A percentile compares a stretch with the other conserved stretches of the same genome.
Evolutionary conservation across 2,329 filamentous ascomycete species (phyloP).

Genomic region (Alternaria conjuncta): DNA sequence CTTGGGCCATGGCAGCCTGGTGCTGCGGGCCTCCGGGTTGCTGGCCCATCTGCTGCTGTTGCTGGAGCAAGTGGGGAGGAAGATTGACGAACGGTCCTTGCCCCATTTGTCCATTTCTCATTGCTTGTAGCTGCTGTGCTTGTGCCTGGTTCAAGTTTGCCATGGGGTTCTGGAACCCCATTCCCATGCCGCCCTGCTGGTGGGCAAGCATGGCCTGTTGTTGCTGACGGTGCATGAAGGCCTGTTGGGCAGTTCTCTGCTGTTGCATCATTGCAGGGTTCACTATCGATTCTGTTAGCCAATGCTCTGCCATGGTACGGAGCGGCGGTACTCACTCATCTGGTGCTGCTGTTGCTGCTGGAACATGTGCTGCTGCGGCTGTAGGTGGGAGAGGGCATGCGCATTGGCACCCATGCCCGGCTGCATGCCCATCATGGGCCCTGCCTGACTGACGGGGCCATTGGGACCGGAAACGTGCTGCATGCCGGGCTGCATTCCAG

Average conservation of each 20-base stretch:
- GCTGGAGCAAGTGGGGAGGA: conserved; percentile 48
- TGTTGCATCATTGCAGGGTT: conserved; percentile 53
- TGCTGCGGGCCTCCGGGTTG: conserved; percentile 46
- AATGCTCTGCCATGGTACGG: not conserved
- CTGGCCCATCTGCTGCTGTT: conserved; percentile 56
- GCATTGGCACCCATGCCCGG: conserved; percentile 68
- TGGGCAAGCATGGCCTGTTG: conserved; percentile 62
- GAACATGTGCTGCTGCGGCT: conserved; percentile 66
- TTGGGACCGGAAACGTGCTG: conserved; percentile 76
- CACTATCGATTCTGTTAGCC: conserved; percentile 30
- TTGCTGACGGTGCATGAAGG: conserved; percentile 58
- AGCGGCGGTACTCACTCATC: conserved; percentile 43
- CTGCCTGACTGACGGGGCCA: conserved; percentile 71
- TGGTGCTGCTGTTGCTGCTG: conserved; percentile 54
- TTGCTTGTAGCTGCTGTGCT: conserved; percentile 39
- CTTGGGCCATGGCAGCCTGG: conserved; percentile 52
- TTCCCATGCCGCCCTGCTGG: conserved; percentile 60
- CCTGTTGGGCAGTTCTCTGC: conserved; percentile 51
- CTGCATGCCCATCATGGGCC: conserved; percentile 79
- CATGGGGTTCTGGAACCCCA: conserved; percentile 63
- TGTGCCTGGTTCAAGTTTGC: conserved; percentile 53
- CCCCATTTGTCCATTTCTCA: conserved; percentile 34
- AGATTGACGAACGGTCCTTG: conserved; percentile 33
- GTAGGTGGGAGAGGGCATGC: conserved; percentile 76
- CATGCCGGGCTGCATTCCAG: conserved; percentile 69